Evolutionary conservation across 2,329 filamentous ascomycete species (phyloP).

Genomic region (Sclerotinia glacialis): DNA sequence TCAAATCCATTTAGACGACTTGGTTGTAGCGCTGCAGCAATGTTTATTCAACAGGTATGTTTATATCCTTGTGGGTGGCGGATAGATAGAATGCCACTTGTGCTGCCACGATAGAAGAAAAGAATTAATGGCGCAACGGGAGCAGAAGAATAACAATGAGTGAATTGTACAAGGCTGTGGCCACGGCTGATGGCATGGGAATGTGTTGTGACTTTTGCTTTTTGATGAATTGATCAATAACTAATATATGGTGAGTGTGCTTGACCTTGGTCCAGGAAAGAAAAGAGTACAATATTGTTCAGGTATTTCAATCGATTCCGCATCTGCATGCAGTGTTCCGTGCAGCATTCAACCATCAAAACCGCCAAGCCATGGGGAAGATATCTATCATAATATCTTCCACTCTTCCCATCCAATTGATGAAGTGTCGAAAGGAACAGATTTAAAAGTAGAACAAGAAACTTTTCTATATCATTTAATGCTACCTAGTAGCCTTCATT

Average conservation of each 20-base stretch:
- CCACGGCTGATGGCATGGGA: constrained; percentile 30
- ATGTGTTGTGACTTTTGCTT: not conserved
- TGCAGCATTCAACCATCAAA: not conserved
- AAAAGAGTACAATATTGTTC: not conserved
- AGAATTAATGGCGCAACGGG: constrained; percentile 30
- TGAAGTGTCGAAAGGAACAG: too few relatives aligned
- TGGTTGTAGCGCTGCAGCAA: constrained; percentile 19
- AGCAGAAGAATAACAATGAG: constrained; percentile 24
- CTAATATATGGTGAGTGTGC: not conserved
- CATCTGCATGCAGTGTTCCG: not conserved
- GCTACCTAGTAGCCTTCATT: too few relatives aligned
- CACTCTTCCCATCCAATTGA: not conserved
- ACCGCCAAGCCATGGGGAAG: too few relatives aligned
- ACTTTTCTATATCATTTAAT: not conserved
- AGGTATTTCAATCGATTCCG: not conserved
- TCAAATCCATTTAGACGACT: constrained; percentile 16
- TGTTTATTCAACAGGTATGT: constrained; percentile 21
- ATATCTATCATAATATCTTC: not conserved
- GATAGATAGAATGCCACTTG: constrained; percentile 21
- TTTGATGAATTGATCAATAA: too few relatives aligned
- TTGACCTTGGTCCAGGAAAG: too few relatives aligned
- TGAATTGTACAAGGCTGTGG: constrained; percentile 34
- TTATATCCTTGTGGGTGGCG: not conserved
- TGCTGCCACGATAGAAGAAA: constrained; percentile 37
- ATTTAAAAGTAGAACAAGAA: not conserved